Evolutionary conservation across 371 early-diverging fungal species (phyloP).

Genomic region (Blakeslea trispora): DNA sequence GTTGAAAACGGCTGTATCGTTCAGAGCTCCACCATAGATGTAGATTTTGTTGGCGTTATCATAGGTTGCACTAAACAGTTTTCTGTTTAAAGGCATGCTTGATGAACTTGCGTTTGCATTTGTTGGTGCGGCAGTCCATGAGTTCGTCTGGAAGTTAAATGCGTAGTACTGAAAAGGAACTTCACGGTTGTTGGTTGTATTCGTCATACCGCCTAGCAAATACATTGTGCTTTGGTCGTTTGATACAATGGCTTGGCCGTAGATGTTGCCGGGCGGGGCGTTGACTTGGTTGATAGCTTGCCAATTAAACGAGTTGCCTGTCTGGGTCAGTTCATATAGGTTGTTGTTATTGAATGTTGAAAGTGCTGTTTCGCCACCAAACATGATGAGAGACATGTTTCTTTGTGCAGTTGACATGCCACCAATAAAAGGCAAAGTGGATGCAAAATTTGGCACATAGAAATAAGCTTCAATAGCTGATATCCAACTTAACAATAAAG

Average conservation of each 20-base stretch:
- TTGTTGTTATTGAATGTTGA: slow-evolving; percentile 19
- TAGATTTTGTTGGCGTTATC: slow-evolving; percentile 19
- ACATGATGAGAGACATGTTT: slow-evolving; percentile 26
- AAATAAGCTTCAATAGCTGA: slow-evolving; percentile 24
- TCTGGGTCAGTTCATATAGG: slow-evolving; percentile 30
- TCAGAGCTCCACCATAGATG: slow-evolving; percentile 34
- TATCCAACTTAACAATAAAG: background rate
- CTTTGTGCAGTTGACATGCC: slow-evolving; percentile 32
- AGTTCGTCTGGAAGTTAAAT: slow-evolving; percentile 15
- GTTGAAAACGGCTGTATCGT: slow-evolving; percentile 4
- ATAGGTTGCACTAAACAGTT: slow-evolving; percentile 18
- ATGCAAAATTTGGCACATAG: slow-evolving; percentile 26
- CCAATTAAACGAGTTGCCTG: slow-evolving; percentile 24
- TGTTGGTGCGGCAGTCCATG: slow-evolving; percentile 19
- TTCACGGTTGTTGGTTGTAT: slow-evolving; percentile 3
- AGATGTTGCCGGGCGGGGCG: slow-evolving; percentile 15
- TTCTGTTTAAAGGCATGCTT: slow-evolving; percentile 17
- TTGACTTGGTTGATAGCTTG: slow-evolving; percentile 25
- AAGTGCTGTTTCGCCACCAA: slow-evolving; percentile 35
- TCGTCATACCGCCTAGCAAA: slow-evolving; percentile 27
- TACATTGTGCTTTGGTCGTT: slow-evolving; percentile 23
- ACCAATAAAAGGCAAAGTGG: slow-evolving; percentile 29
- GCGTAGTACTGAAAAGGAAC: slow-evolving; percentile 20
- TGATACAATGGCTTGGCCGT: slow-evolving; percentile 25
- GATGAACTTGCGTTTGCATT: slow-evolving; percentile 11